A percentile compares a stretch with the other conserved stretches of the same genome.
These are phyloP conservation scores for Penicillium fuscoglaucum DNA, from an alignment of 2,329 filamentous ascomycete genomes.

Conservation along the genomic window DNA sequence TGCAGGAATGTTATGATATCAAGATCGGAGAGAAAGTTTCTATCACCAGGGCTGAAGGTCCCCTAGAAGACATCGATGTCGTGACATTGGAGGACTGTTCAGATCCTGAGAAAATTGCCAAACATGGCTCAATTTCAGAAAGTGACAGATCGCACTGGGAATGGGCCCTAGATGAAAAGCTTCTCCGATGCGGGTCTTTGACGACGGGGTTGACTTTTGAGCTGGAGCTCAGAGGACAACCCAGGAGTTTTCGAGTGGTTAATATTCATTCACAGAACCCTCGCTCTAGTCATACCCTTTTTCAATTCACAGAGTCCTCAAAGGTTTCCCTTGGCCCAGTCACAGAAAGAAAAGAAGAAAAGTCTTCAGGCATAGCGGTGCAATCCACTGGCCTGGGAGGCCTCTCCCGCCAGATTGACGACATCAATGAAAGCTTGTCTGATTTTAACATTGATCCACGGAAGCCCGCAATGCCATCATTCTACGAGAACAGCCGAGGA, in stretches of 20 bases:
- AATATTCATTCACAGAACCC: conserved; percentile 54
- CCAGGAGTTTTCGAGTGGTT: conserved; percentile 62
- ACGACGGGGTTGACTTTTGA: conserved; percentile 71
- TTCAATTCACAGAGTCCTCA: conserved; percentile 36
- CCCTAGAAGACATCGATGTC: conserved; percentile 56
- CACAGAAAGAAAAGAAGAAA: conserved; percentile 17
- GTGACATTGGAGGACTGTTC: conserved; percentile 64
- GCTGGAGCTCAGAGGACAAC: conserved; percentile 56
- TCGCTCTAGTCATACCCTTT: conserved; percentile 39
- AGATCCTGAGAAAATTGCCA: conserved; percentile 40
- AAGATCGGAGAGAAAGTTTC: conserved; percentile 69
- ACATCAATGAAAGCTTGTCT: conserved; percentile 66
- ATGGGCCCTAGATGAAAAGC: conserved; percentile 48
- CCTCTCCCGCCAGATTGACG: conserved; percentile 61
- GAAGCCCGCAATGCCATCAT: conserved; percentile 41
- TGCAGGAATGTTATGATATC: conserved; percentile 71
- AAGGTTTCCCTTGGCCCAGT: conserved; percentile 36
- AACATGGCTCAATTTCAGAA: conserved; percentile 36
- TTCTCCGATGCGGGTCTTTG: conserved; percentile 63
- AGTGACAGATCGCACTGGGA: conserved; percentile 49
- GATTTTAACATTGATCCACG: conserved; percentile 50
- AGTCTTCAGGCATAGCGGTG: conserved; percentile 30
- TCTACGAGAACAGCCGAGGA: conserved; percentile 51
- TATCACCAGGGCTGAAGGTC: conserved; percentile 55
- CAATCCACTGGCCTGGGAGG: conserved; percentile 62